Base-by-base conservation (phyloP, 306 rosid genomes). In the Cucurbita moschata region DNA sequence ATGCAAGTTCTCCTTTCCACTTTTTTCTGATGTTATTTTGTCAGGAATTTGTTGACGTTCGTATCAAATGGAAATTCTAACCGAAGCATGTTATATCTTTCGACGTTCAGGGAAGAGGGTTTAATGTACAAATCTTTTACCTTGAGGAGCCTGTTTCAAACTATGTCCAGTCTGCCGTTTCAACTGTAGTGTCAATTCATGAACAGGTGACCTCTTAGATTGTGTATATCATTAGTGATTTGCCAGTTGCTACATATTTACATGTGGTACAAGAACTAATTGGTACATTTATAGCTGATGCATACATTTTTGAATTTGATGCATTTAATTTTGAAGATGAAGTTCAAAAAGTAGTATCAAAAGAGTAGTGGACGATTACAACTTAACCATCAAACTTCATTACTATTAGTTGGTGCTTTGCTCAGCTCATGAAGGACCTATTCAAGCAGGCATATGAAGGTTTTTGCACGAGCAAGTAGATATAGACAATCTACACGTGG, bases 101-200 rank as follows among this genome's bases (percentile, higher is more conserved):
- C 76, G 57, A 68, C 75, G 84, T 87, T 57, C 86, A 91, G 97
- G 97, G 98, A 73, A 88, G 98, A 79, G 90, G 97, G 76, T 93
- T 90, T 83, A 86, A 80, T 83, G 98, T 93, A 59, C 86, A 93
- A 79, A 86, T 90, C 67, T 88, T 86, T 86, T 93, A 81, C 77
- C 72, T 79, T 6, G 96, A 93, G 89, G 97, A 93, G 82, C 90
- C 98, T 63, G 90, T 85, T 40, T 80, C 91, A 13, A 88, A 93
- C 77, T 93, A 93, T 85, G 83, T 93, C 78, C 96, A 77, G 77
- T 83, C 90, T 65, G 83, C 82, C 79, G 97, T 90, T 79, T 88
- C 97, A 81, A 88, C 98, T 7, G 88, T 87, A 72, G 74, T 88
- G 70, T 81, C 64, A 49, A 90, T 93, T 77, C 87, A 93, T 82